phyloP scores from a whole-genome alignment of 495 filamentous ascomycete species.

The Podospora conica region DNA sequence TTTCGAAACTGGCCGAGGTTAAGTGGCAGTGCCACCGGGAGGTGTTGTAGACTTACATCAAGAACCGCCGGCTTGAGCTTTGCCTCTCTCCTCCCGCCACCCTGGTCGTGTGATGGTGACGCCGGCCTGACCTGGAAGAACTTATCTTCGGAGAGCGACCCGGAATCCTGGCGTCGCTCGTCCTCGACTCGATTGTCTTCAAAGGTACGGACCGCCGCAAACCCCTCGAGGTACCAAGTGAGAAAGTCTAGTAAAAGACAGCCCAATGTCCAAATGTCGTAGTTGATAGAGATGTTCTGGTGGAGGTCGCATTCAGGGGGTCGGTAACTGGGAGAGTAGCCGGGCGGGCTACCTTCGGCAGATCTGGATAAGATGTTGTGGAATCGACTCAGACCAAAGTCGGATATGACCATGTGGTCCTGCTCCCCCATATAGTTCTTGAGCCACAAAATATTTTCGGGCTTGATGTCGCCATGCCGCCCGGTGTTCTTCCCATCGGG shows the following conservation, averaged over 20 bases:
- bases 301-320: conserved; percentile 6
- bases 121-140: no score
- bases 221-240: conserved; percentile 15
- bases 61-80: neutral
- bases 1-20: no score
- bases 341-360: neutral
- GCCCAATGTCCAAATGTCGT: conserved; percentile 23
- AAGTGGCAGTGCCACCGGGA: no score
- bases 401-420: conserved; percentile 16
- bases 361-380: neutral
- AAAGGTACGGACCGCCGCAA: neutral
- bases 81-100: neutral
- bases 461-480: conserved; percentile 25
- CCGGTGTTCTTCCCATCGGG: conserved; percentile 8
- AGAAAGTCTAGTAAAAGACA: conserved; percentile 19
- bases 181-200: neutral
- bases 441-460: conserved; percentile 23
- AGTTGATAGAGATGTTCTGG: neutral
- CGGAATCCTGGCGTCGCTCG: neutral
- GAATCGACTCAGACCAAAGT: conserved; percentile 17
- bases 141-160: neutral
- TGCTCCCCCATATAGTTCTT: neutral
- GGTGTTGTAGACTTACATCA: neutral
- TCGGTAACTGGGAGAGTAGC: neutral
- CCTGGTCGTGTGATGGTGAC: no score